Evolutionary conservation across 2,329 filamentous ascomycete genomes (phyloP), one percentile per base, ranked within the genome.

Genomic region (Aureobasidium mangrovei): DNA sequence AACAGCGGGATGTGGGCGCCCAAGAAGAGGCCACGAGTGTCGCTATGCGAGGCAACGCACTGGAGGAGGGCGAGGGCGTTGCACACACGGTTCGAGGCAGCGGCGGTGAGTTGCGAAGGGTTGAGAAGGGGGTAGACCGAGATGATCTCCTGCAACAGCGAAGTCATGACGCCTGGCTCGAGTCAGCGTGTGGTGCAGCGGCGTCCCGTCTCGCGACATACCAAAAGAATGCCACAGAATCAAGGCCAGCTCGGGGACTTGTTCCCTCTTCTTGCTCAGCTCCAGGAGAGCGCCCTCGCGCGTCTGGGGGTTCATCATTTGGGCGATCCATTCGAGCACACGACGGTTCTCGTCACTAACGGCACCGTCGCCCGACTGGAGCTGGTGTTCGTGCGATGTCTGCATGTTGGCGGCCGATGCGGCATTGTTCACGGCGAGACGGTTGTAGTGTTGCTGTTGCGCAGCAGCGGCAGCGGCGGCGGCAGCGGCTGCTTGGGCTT

Each of bases 161-260:
- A 95, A 43, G 93, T 96, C 93, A 98, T 98, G 66, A 98, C 93
- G 65, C 91, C 90, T 95, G 61, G 57, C 41, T 32, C 42, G n/a
- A 7, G 31, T 51, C 32, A 35, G 31, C 26, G 31, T n/a, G 5
- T 12, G 9, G 12, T 28, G 24, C 24, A 27, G 18, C 9, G 18
- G 35, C 35, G 9, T 24, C 4, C 7, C 6, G 36, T 47, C n/a
- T n/a, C 24, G 38, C 38, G 39, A 71, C 82, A 60, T 81, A 95
- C 91, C 93, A 66, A 96, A 97, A 3, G 91, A 97, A 71, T 98
- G 93, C 93, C 93, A 98, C 58, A 98, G 77, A 58, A 98, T 95
- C 64, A 98, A 76, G 44, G 93, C 93, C 57, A 98, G 77, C 74
- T 98, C 93, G 0, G 93, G 91, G 12, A 98, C 93, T 72, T 97